phyloP scores from a whole-genome alignment of 2,329 filamentous ascomycete genomes.

The Lachnellula willkommii region DNA sequence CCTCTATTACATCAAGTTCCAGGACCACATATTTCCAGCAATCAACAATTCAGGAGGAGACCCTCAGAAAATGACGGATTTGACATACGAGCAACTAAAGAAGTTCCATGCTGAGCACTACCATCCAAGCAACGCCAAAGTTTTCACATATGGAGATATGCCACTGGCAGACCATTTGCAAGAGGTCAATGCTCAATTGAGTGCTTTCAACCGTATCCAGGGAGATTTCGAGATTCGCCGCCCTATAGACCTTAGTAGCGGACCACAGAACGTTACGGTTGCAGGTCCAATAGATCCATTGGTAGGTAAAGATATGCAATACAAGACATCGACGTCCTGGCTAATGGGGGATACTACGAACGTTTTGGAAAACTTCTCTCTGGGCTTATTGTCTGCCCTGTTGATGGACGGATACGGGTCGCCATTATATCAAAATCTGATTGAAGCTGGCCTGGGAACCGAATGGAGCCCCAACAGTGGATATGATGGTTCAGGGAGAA shows the following conservation, averaged over 20 bases:
- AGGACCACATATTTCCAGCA: slow-evolving; percentile 87
- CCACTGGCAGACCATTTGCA: slow-evolving; percentile 73
- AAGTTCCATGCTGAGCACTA: slow-evolving; percentile 91
- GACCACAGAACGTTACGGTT: slow-evolving; percentile 64
- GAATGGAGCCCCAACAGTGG: slow-evolving; percentile 95
- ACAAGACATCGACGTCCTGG: slow-evolving; percentile 93
- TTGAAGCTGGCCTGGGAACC: slow-evolving; percentile 83
- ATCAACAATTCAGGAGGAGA: slow-evolving; percentile 97
- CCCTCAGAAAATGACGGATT: slow-evolving; percentile 89
- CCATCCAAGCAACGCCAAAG: slow-evolving; percentile 93
- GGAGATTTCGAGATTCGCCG: slow-evolving; percentile 69
- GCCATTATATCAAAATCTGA: slow-evolving; percentile 80
- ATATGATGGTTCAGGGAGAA: slow-evolving; percentile 72
- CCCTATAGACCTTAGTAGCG: slow-evolving; percentile 65
- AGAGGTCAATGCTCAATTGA: slow-evolving; percentile 70
- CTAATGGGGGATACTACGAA: slow-evolving; percentile 77
- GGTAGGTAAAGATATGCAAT: slow-evolving; percentile 78
- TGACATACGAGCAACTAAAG: slow-evolving; percentile 85
- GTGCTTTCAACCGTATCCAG: slow-evolving; percentile 64
- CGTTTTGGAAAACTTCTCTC: slow-evolving; percentile 80
- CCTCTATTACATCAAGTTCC: slow-evolving; percentile 90
- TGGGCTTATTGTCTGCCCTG: slow-evolving; percentile 75
- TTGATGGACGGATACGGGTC: slow-evolving; percentile 94
- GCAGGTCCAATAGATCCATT: slow-evolving; percentile 81
- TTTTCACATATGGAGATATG: slow-evolving; percentile 94